A percentile compares a stretch with the other conserved stretches of the same genome.
These are phyloP conservation scores for Podochytrium sp. DNA, from an alignment of 192 early-diverging fungal species.

Conservation along the genomic window DNA sequence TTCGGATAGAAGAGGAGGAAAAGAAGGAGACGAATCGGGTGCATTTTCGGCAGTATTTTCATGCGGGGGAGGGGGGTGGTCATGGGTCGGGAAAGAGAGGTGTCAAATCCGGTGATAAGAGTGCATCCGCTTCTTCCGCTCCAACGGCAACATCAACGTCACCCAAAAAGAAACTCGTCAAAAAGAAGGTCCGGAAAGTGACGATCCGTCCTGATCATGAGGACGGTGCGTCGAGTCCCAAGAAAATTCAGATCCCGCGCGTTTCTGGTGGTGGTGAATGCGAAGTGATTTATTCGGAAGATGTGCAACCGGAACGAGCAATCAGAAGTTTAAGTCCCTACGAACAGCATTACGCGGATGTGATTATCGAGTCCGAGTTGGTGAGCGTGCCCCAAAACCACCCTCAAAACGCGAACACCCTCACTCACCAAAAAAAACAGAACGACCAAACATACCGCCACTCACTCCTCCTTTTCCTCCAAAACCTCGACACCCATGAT, in stretches of 20 bases:
- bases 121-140: too few species aligned
- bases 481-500: slow-evolving; percentile 5
- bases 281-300: neutral
- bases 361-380: too few species aligned
- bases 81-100: too few species aligned
- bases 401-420: too few species aligned
- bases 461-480: neutral
- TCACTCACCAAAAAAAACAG: neutral
- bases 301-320: neutral
- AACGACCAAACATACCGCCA: neutral
- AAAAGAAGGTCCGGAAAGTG: neutral
- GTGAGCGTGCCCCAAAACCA: too few species aligned
- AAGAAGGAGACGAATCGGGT: too few species aligned
- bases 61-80: too few species aligned
- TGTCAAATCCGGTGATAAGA: too few species aligned
- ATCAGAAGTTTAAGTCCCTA: neutral
- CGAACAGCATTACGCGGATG: neutral
- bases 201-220: neutral
- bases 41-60: too few species aligned
- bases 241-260: neutral
- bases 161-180: neutral
- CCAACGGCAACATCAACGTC: neutral
- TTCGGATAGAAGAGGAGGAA: too few species aligned
- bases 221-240: neutral
- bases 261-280: neutral